These are phyloP conservation scores for Yamadazyma sp. DNA, from an alignment of 805 yeast species.

Conservation along the genomic window DNA sequence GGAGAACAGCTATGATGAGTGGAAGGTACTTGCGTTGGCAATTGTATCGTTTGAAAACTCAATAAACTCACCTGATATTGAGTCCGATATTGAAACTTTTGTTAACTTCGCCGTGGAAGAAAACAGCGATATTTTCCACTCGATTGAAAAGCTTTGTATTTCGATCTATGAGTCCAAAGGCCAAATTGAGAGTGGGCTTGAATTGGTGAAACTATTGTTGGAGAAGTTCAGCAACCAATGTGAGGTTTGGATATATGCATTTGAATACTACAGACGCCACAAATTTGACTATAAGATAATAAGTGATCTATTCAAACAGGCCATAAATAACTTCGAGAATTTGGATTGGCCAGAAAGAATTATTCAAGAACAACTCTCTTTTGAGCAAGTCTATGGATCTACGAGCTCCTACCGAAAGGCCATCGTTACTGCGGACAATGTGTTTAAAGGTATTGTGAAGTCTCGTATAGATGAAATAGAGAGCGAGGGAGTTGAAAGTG, in stretches of 20 bases:
- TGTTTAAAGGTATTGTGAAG: conserved; percentile 13
- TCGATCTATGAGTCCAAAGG: conserved; percentile 24
- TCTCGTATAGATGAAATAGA: not conserved
- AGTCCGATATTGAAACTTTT: conserved; percentile 21
- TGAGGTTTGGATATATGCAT: conserved; percentile 49
- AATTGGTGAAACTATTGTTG: conserved; percentile 23
- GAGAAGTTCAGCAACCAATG: conserved; percentile 31
- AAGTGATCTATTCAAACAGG: conserved; percentile 28
- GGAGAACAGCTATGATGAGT: conserved; percentile 22
- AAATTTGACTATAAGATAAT: conserved; percentile 24
- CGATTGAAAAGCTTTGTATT: conserved; percentile 44
- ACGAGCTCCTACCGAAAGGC: conserved; percentile 21
- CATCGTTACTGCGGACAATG: conserved; percentile 24
- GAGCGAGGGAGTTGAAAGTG: too few species aligned
- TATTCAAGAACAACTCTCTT: conserved; percentile 43
- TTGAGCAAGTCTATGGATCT: conserved; percentile 35
- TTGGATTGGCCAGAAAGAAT: conserved; percentile 55
- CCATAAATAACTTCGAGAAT: conserved; percentile 22
- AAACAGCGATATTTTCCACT: conserved; percentile 37
- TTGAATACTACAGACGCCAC: conserved; percentile 37
- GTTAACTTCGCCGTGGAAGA: conserved; percentile 26
- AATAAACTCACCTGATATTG: conserved; percentile 15
- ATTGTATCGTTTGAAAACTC: conserved; percentile 19
- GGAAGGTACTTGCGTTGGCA: conserved; percentile 33
- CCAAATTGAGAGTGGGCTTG: conserved; percentile 23